A percentile compares a stretch with the other conserved stretches of the same genome.
These are phyloP conservation scores for Polysphondylium violaceum DNA, from an alignment of 78 protist genomes.

Conservation along the genomic window DNA sequence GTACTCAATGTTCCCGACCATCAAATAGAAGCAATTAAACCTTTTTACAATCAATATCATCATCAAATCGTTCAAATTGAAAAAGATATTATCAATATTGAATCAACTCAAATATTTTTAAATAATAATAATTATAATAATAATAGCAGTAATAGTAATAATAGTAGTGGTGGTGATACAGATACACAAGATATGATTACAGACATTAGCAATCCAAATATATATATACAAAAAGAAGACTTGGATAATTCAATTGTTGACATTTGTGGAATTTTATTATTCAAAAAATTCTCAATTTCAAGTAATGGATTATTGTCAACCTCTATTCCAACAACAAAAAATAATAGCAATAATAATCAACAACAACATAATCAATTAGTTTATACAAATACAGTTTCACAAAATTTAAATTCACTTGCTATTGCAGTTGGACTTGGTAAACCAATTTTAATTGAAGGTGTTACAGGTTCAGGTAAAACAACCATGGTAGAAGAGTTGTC, in stretches of 20 bases:
- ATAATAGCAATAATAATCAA: background rate
- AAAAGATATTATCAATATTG: slow-evolving; percentile 33
- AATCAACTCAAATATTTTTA: slow-evolving; percentile 42
- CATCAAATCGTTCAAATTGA: slow-evolving; percentile 58
- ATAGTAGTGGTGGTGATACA: background rate
- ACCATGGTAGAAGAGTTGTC: slow-evolving; percentile 88
- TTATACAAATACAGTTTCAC: slow-evolving; percentile 77
- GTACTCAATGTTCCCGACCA: slow-evolving; percentile 41
- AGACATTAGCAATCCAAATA: slow-evolving; percentile 4
- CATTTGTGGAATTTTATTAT: slow-evolving; percentile 76
- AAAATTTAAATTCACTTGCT: slow-evolving; percentile 86
- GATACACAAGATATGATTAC: background rate
- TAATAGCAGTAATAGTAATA: background rate
- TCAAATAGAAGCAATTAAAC: slow-evolving; percentile 6
- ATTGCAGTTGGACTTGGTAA: slow-evolving; percentile 82
- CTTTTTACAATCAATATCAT: slow-evolving; percentile 16
- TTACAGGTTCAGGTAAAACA: slow-evolving; percentile 95
- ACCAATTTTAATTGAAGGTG: slow-evolving; percentile 93
- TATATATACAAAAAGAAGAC: slow-evolving; percentile 20
- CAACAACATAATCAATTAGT: slow-evolving; percentile 34
- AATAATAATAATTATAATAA: background rate
- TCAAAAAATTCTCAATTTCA: slow-evolving; percentile 12
- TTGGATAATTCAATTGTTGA: slow-evolving; percentile 35
- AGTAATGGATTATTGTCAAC: background rate
- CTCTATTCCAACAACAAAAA: background rate